These are phyloP conservation scores for Ophiostoma himal-ulmi DNA, from an alignment of 2,329 filamentous ascomycete species.

Conservation along the genomic window DNA sequence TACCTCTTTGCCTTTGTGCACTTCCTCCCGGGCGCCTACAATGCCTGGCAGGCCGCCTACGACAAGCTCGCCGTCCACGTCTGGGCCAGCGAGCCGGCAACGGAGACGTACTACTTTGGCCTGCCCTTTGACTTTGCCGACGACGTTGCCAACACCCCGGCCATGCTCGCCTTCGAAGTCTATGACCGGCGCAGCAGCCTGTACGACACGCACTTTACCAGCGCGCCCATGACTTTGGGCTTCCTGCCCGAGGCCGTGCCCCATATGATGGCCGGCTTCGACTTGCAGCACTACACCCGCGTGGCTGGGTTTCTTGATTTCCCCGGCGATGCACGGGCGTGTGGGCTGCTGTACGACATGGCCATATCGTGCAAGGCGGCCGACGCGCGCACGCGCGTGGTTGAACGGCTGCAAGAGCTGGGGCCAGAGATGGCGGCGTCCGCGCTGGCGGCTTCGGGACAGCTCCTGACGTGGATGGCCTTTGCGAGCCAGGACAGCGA, in stretches of 20 bases:
- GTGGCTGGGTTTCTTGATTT: background rate
- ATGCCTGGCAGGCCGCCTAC: conserved; percentile 38
- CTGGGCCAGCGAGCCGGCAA: conserved; percentile 33
- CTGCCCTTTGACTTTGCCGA: background rate
- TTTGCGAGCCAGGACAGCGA: background rate
- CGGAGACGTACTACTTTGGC: conserved; percentile 38
- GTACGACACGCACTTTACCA: background rate
- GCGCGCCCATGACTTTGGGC: background rate
- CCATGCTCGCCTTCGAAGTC: background rate
- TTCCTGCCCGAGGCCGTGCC: background rate
- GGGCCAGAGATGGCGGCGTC: background rate
- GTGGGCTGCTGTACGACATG: background rate
- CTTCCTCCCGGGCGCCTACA: conserved; percentile 34
- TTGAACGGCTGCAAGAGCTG: background rate
- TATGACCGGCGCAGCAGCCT: background rate
- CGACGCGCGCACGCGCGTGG: background rate
- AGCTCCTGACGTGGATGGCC: background rate
- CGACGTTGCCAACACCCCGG: background rate
- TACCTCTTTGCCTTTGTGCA: conserved; percentile 32
- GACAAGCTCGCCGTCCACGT: conserved; percentile 37
- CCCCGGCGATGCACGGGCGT: background rate
- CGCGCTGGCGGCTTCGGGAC: background rate
- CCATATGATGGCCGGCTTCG: background rate
- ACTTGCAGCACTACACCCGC: background rate
- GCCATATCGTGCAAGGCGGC: background rate